These are phyloP conservation scores for Colletotrichum sp. DNA, from an alignment of 2,329 filamentous ascomycete species.

Conservation along the genomic window DNA sequence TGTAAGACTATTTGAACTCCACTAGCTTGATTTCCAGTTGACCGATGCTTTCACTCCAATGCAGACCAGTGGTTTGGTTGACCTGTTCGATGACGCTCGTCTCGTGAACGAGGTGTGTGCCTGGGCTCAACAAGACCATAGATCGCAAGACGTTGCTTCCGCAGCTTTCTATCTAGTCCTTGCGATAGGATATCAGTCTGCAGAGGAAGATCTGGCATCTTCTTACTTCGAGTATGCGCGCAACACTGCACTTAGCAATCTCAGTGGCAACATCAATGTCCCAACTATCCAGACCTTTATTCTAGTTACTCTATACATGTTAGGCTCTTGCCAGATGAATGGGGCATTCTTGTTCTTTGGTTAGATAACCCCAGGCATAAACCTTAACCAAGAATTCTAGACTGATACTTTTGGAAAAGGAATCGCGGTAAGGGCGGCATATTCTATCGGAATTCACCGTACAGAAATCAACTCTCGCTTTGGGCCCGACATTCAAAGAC, in stretches of 20 bases:
- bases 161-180: conserved; percentile 52
- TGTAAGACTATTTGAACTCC: conserved; percentile 21
- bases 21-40: neutral
- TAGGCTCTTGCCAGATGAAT: conserved; percentile 60
- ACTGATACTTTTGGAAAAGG: conserved; percentile 29
- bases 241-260: conserved; percentile 46
- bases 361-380: conserved; percentile 3
- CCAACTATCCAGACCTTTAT: conserved; percentile 56
- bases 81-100: conserved; percentile 49
- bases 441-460: conserved; percentile 58
- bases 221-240: conserved; percentile 57
- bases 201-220: conserved; percentile 45
- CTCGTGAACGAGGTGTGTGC: conserved; percentile 44
- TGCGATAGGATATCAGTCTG: conserved; percentile 52
- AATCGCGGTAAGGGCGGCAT: conserved; percentile 56
- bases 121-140: conserved; percentile 43
- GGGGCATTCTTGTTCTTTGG: conserved; percentile 59
- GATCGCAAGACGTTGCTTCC: conserved; percentile 40
- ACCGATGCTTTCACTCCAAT: neutral
- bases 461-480: conserved; percentile 61
- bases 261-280: conserved; percentile 52
- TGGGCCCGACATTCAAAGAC: conserved; percentile 44
- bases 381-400: neutral
- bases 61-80: conserved; percentile 50
- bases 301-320: conserved; percentile 59